Conservation (phyloP, 2,329 filamentous ascomycete species). For the Fusarium phyllophilum region DNA sequence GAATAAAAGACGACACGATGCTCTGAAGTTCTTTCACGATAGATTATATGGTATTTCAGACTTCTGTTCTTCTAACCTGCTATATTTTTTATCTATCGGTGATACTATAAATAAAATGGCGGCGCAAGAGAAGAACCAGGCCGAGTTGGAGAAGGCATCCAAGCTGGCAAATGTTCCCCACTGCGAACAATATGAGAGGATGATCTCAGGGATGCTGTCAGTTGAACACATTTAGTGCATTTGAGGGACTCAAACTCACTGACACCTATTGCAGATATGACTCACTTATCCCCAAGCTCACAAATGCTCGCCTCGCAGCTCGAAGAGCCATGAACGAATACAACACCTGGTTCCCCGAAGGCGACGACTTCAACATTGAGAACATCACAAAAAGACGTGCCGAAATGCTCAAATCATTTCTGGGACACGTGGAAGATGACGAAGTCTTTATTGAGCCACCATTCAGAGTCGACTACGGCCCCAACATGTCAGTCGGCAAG, state of each 20-base stretch:
- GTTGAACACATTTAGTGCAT: rapidly evolving
- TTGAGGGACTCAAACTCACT: rapidly evolving
- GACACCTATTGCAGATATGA: conserved; percentile 53
- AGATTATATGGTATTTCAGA: rapidly evolving
- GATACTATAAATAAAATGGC: background rate
- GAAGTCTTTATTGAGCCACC: conserved; percentile 67
- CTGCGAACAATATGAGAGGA: conserved; percentile 71
- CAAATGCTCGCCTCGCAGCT: conserved; percentile 57
- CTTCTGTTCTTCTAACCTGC: rapidly evolving
- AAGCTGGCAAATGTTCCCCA: conserved; percentile 61
- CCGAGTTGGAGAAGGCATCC: conserved; percentile 28
- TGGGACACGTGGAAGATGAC: conserved; percentile 56
- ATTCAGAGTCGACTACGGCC: conserved; percentile 69
- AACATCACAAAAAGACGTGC: conserved; percentile 39
- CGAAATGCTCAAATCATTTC: conserved; percentile 55
- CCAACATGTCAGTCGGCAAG: conserved; percentile 67
- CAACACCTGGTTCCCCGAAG: conserved; percentile 60
- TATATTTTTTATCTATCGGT: rapidly evolving
- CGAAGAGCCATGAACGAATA: conserved; percentile 62
- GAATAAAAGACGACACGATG: background rate
- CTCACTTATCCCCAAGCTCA: conserved; percentile 55
- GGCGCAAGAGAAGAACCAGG: conserved; percentile 8
- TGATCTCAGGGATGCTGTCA: conserved; percentile 72
- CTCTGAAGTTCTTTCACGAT: background rate
- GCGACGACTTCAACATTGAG: conserved; percentile 25